Base-by-base conservation (phyloP, 2,329 filamentous ascomycete genomes). In the Xylaria arbuscula region DNA sequence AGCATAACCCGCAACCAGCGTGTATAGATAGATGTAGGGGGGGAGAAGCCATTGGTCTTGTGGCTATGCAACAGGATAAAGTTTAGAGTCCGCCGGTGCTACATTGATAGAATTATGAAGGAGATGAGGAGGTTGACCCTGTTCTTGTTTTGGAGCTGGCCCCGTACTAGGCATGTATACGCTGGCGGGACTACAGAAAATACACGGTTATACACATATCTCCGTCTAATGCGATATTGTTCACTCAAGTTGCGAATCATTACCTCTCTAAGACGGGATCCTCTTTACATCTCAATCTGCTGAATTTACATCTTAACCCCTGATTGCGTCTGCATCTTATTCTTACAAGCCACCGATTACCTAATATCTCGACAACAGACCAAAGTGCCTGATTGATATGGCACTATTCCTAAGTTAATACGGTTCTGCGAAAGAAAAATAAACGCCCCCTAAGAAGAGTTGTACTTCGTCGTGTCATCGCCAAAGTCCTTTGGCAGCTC, bases 401-500 rank as follows among this genome's bases (percentile, higher is more conserved):
- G 5, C 28, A 28, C 28, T 5, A 28, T 28, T 6, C 2, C 36
- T n/a, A 22, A 53, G n/a, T 19, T 64, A 34, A 32, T 40, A 19
- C 47, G 17, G 17, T 45, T 32, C 55, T 17, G 6, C 4, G 13
- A n/a, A 38, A 36, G 15, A 42, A 19, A 47, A 47, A 19, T 34
- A 28, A 22, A n/a, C n/a, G n/a, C n/a, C n/a, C n/a, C 8, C 50
- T 11, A 65, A 32, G 40, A 40, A 53, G 53, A 55, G 36, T 48
- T 55, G 34, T 70, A 64, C 19, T 72, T 72, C 38, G 60, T 47
- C 10, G 68, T 58, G 38, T 72, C 66, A 28, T 61, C 36, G 5
- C 62, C 70, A 61, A 72, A 72, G 50, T 70, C 63, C 32, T 70
- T 72, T 11, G 71, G 71, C 53, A 73, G 51, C 45, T 72, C 69